Conservation (phyloP, 305 asterid genomes). For the Fraxinus velutina region DNA sequence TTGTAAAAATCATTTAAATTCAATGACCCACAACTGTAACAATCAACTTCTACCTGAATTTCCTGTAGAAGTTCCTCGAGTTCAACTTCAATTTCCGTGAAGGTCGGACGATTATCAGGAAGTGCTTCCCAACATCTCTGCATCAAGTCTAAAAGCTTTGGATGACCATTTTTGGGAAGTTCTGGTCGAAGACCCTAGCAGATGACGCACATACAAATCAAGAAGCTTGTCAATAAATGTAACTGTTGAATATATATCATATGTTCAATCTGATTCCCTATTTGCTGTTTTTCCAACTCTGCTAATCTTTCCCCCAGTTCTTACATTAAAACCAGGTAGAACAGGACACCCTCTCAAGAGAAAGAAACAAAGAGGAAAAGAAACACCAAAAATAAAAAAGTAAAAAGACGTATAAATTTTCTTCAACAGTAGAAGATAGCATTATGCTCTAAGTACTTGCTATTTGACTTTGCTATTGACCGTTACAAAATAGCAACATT, state of each 20-base stretch:
- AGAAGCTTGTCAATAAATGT: neutral
- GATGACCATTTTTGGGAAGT: slow-evolving; percentile 58
- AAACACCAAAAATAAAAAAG: neutral
- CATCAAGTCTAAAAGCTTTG: slow-evolving; percentile 65
- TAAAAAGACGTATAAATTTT: neutral
- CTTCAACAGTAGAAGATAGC: neutral
- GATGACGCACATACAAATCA: slow-evolving; percentile 5
- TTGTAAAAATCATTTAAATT: too few relatives aligned
- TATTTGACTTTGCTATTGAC: neutral
- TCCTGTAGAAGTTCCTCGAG: slow-evolving; percentile 60
- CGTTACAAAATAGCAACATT: neutral
- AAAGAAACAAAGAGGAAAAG: neutral
- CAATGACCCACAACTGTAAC: neutral
- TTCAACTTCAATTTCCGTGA: slow-evolving; percentile 57
- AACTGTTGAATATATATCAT: neutral
- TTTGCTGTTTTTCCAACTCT: neutral
- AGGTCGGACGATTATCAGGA: slow-evolving; percentile 67
- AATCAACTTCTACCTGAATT: slow-evolving; percentile 41
- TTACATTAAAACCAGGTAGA: neutral
- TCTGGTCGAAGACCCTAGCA: slow-evolving; percentile 90
- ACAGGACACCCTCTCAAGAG: neutral
- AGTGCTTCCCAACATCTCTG: slow-evolving; percentile 74
- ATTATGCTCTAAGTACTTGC: neutral
- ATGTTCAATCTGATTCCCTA: neutral
- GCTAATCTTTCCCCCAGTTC: neutral